Conservation (phyloP, 2,329 filamentous ascomycete species). For the Tolypocladium cylindrosporum region DNA sequence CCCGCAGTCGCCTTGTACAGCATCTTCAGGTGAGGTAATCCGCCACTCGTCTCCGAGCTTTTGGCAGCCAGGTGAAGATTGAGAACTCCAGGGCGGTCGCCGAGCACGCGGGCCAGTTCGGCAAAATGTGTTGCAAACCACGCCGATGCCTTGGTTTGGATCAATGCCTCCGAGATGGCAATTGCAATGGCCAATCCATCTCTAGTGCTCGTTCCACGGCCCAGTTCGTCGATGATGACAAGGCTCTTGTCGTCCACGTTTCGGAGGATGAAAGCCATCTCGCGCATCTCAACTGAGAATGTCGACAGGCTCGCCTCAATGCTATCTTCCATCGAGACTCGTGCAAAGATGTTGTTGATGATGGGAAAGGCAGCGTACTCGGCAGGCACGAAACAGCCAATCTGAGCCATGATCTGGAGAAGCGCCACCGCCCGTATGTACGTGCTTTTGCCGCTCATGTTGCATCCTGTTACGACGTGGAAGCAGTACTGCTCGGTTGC, state of each 20-base stretch:
- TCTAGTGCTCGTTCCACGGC: constrained; percentile 77
- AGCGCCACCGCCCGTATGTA: constrained; percentile 83
- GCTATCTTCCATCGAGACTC: constrained; percentile 77
- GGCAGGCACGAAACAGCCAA: constrained; percentile 84
- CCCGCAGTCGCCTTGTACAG: constrained; percentile 74
- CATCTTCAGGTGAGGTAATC: constrained; percentile 64
- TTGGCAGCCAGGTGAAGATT: constrained; percentile 75
- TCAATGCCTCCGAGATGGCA: constrained; percentile 78
- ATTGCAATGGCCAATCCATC: constrained; percentile 87
- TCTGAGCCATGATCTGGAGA: constrained; percentile 85
- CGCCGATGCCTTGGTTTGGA: constrained; percentile 67
- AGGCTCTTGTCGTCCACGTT: constrained; percentile 72
- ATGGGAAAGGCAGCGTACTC: constrained; percentile 74
- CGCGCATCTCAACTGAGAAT: constrained; percentile 90
- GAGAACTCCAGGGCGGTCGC: constrained; percentile 66
- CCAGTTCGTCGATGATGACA: constrained; percentile 84
- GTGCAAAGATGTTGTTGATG: constrained; percentile 73
- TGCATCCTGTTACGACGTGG: constrained; percentile 90
- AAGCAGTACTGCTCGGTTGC: constrained; percentile 72
- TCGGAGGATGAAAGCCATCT: constrained; percentile 83
- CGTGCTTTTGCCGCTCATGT: constrained; percentile 97
- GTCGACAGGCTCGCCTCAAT: constrained; percentile 88
- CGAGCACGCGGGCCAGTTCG: constrained; percentile 68
- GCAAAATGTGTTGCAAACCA: constrained; percentile 95
- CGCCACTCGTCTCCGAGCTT: constrained; percentile 37